A percentile compares a stretch with the other conserved stretches of the same genome.
Evolutionary conservation across 2,329 filamentous ascomycete species (phyloP).

Genomic region (Ceratocystiopsis brevicomis): DNA sequence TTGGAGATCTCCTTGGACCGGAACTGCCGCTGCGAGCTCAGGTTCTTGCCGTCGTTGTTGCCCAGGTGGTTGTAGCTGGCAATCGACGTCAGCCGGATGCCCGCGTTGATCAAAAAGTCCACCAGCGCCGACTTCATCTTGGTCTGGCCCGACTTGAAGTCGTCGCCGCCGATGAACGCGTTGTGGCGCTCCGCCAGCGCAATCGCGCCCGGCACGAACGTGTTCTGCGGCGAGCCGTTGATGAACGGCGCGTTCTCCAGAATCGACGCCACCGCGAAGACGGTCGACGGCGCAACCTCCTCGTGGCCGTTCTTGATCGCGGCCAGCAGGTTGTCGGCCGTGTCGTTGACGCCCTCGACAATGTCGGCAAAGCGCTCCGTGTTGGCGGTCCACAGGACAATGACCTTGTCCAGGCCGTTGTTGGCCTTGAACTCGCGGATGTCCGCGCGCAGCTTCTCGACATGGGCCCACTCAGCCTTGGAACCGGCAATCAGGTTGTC

Average conservation of each 20-base stretch:
- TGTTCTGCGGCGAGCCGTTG: conserved; percentile 98
- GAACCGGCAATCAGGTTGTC: conserved; percentile 73
- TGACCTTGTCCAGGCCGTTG: conserved; percentile 80
- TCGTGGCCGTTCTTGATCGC: conserved; percentile 72
- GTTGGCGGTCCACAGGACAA: conserved; percentile 97
- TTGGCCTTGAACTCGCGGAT: conserved; percentile 84
- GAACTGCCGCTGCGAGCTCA: conserved; percentile 95
- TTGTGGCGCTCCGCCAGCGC: conserved; percentile 71
- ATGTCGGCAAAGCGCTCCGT: conserved; percentile 92
- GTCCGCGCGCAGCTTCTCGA: conserved; percentile 82
- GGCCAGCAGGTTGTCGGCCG: conserved; percentile 78
- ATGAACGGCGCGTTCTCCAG: conserved; percentile 85
- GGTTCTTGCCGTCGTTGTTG: conserved; percentile 98
- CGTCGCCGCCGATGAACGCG: conserved; percentile 89
- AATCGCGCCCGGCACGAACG: conserved; percentile 85
- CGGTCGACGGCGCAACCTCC: conserved; percentile 85
- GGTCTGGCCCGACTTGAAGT: conserved; percentile 99
- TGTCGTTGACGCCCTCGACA: conserved; percentile 80
- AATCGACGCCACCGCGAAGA: conserved; percentile 90
- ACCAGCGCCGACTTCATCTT: conserved; percentile 99
- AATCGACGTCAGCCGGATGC: conserved; percentile 97
- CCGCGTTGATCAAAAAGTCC: conserved; percentile 94
- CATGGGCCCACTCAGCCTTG: conserved; percentile 72
- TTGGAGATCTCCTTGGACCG: conserved; percentile 99
- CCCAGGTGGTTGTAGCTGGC: conserved; percentile 98